Conservation (phyloP, 2,329 filamentous ascomycete species). For the Colletotrichum acutatum region DNA sequence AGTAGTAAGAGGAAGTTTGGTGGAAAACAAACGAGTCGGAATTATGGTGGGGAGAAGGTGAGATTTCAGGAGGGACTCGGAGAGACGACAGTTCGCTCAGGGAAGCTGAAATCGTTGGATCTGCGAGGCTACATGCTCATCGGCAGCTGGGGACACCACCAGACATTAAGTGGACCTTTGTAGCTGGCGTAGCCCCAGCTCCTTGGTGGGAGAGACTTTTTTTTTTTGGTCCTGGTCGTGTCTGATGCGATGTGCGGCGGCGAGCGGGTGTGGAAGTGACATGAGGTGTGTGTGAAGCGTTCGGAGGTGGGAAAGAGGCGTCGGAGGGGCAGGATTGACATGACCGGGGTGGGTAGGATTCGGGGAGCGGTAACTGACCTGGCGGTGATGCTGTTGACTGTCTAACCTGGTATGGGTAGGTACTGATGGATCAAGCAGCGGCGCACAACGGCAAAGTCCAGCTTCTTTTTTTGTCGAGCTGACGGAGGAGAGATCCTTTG, state of each 20-base stretch:
- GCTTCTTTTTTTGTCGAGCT: constrained; percentile 31
- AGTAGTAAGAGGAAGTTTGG: constrained; percentile 31
- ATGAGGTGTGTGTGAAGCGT: constrained; percentile 18
- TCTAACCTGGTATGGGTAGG: neutral
- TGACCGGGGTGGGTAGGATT: constrained; percentile 21
- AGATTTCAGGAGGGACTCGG: constrained; percentile 36
- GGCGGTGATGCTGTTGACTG: constrained; percentile 10
- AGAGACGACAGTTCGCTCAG: constrained; percentile 33
- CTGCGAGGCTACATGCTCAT: constrained; percentile 37
- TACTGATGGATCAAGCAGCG: constrained; percentile 1
- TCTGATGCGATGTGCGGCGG: neutral
- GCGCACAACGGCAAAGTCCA: constrained; percentile 31
- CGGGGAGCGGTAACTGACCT: constrained; percentile 29
- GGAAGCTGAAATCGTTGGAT: constrained; percentile 39
- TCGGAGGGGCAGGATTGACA: constrained; percentile 25
- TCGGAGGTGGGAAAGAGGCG: constrained; percentile 16
- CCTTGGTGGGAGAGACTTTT: constrained; percentile 13
- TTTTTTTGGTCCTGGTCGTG: neutral
- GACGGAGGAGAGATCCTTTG: constrained; percentile 6
- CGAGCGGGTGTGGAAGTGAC: constrained; percentile 24
- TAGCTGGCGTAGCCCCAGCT: constrained; percentile 36
- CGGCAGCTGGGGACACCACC: constrained; percentile 38
- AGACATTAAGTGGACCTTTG: constrained; percentile 39
- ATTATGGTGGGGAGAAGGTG: constrained; percentile 36
- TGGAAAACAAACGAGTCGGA: constrained; percentile 33